A percentile compares a stretch with the other conserved stretches of the same genome.
Evolutionary conservation across 495 filamentous ascomycete genomes (phyloP).

Genomic region (Extremus antarcticus): DNA sequence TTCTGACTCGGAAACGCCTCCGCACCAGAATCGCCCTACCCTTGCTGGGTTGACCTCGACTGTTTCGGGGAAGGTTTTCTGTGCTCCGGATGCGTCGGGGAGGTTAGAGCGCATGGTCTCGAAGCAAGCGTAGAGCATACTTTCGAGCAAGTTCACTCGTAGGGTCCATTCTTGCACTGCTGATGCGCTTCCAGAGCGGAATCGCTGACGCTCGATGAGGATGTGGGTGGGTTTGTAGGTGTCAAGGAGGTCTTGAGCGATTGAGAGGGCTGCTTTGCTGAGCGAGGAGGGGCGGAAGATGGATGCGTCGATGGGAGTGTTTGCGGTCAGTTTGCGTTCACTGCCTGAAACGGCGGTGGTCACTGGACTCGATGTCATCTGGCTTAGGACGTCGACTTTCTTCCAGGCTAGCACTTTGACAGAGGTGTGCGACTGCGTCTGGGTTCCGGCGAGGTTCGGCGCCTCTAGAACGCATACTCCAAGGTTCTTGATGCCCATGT

Average conservation of each 20-base stretch:
- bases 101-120: conserved; percentile 35
- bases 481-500: conserved; percentile 79
- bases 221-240: conserved; percentile 52
- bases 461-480: conserved; percentile 51
- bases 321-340: not conserved
- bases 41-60: conserved; percentile 26
- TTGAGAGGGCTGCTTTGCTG: conserved; percentile 48
- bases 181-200: conserved; percentile 52
- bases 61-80: not conserved
- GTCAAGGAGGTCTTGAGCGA: conserved; percentile 46
- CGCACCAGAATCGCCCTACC: conserved; percentile 28
- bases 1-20: not conserved
- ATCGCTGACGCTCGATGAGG: conserved; percentile 84
- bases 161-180: conserved; percentile 82
- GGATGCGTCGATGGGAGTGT: conserved; percentile 18
- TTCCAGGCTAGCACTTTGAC: conserved; percentile 4
- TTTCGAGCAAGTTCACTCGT: conserved; percentile 80
- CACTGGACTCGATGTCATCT: not conserved
- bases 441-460: not conserved
- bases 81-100: not conserved
- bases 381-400: conserved; percentile 5
- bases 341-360: not conserved
- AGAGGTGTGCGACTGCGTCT: not conserved
- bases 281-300: conserved; percentile 48
- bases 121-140: conserved; percentile 75